Percentiles rank a stretch among this genome's conserved stretches.
Evolutionary conservation across 2,329 filamentous ascomycete genomes (phyloP).

Genomic region (Penicillium sp.): DNA sequence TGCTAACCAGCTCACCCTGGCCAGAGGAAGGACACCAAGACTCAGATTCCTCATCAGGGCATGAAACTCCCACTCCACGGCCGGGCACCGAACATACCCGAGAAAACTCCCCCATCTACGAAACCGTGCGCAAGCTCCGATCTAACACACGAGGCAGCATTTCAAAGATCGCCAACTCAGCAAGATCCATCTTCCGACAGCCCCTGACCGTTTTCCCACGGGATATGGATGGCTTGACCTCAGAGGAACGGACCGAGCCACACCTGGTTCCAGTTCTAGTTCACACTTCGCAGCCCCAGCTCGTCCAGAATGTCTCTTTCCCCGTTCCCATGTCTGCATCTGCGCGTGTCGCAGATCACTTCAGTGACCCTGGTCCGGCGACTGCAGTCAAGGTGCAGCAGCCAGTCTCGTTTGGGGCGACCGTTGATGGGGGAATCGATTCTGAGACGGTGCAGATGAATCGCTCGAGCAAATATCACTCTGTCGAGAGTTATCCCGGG

Average conservation of each 20-base stretch:
- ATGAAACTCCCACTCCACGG: not conserved
- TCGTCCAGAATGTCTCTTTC: not conserved
- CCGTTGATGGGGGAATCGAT: slow-evolving; percentile 1
- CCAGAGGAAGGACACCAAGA: not conserved
- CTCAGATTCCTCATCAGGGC: not conserved
- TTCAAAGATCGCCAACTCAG: not conserved
- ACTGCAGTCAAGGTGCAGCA: not conserved
- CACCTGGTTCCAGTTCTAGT: not conserved
- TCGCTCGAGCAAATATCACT: slow-evolving; percentile 15
- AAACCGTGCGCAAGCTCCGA: slow-evolving; percentile 6
- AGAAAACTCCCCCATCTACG: slow-evolving; percentile 5
- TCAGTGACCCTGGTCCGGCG: slow-evolving; percentile 8
- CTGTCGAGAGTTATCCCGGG: slow-evolving; percentile 32
- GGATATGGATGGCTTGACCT: not conserved
- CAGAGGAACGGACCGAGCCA: not conserved
- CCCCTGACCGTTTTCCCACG: not conserved
- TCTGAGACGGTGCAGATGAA: slow-evolving; percentile 14
- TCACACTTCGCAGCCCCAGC: not conserved
- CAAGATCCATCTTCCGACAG: slow-evolving; percentile 2
- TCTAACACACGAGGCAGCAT: slow-evolving; percentile 3
- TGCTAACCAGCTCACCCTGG: not conserved
- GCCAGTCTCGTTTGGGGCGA: slow-evolving; percentile 4
- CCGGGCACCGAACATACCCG: not conserved
- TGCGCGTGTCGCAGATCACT: not conserved
- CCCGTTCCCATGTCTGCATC: not conserved